Evolutionary conservation across 495 filamentous ascomycete genomes (phyloP).

Genomic region (Entonaema liquescens): DNA sequence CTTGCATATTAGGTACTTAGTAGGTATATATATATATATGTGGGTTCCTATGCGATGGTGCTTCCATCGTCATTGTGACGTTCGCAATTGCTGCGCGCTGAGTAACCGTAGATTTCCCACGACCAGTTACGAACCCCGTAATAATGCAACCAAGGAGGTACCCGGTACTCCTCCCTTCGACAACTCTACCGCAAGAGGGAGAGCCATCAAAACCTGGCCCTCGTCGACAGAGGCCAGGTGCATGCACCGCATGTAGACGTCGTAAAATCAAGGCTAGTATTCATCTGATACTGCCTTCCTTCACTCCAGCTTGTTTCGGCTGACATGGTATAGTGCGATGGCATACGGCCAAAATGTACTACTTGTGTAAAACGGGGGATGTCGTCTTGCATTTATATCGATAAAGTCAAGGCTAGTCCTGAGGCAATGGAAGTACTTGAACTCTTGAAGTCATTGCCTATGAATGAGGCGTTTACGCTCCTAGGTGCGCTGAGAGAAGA

Average conservation of each 20-base stretch:
- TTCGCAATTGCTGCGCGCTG: background rate
- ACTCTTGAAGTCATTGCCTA: conserved; percentile 18
- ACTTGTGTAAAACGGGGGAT: conserved; percentile 11
- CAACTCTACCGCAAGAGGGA: conserved; percentile 4
- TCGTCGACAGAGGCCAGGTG: conserved; percentile 11
- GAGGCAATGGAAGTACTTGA: conserved; percentile 25
- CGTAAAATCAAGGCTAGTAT: conserved; percentile 24
- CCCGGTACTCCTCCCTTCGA: conserved; percentile 19
- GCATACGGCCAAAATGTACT: conserved; percentile 6
- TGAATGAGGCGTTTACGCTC: conserved; percentile 1
- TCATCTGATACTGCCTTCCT: background rate
- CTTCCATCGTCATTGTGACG: background rate
- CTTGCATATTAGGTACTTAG: background rate
- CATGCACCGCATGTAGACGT: conserved; percentile 18
- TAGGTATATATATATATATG: background rate
- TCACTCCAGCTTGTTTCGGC: background rate
- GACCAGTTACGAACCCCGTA: background rate
- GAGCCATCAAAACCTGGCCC: background rate
- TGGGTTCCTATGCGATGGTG: no score
- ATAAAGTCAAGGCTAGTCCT: conserved; percentile 15
- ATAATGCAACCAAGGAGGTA: conserved; percentile 18
- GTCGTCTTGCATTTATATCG: conserved; percentile 10
- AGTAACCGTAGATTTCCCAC: background rate
- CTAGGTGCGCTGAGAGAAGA: conserved; percentile 1
- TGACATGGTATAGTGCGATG: conserved; percentile 20